Evolutionary conservation across 2,329 filamentous ascomycete species (phyloP).

Genomic region (Xylaria sp.): DNA sequence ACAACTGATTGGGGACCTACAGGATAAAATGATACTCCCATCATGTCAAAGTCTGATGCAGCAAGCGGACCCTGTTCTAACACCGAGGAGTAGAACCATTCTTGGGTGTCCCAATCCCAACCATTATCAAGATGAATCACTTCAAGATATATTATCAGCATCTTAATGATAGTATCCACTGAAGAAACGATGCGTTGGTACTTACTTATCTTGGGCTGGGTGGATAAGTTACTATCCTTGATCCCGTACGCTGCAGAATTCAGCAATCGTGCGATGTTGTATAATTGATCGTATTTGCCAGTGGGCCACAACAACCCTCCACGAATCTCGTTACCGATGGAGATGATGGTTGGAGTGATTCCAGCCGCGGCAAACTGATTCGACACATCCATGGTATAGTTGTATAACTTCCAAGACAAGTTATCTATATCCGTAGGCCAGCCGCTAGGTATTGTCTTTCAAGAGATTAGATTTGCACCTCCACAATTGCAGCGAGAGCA

Average conservation of each 20-base stretch:
- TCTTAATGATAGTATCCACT: too few relatives aligned
- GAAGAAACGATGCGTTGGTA: not conserved
- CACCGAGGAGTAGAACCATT: slow-evolving; percentile 68
- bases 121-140: slow-evolving; percentile 80
- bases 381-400: slow-evolving; percentile 72
- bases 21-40: slow-evolving; percentile 81
- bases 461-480: slow-evolving; percentile 16
- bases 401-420: slow-evolving; percentile 71
- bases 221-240: slow-evolving; percentile 67
- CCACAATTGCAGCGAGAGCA: not conserved
- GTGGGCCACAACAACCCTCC: slow-evolving; percentile 74
- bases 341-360: slow-evolving; percentile 70
- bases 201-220: slow-evolving; percentile 69
- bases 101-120: slow-evolving; percentile 75
- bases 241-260: slow-evolving; percentile 73
- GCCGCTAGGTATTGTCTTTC: slow-evolving; percentile 63
- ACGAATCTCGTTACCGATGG: slow-evolving; percentile 79
- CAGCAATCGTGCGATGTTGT: slow-evolving; percentile 72
- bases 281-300: slow-evolving; percentile 64
- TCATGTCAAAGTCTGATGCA: slow-evolving; percentile 72
- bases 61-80: slow-evolving; percentile 49
- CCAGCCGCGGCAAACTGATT: slow-evolving; percentile 68
- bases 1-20: slow-evolving; percentile 38
- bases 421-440: slow-evolving; percentile 71
- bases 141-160: slow-evolving; percentile 16